phyloP scores from a whole-genome alignment of 2,329 filamentous ascomycete species.

The Scortechinia acanthostroma region DNA sequence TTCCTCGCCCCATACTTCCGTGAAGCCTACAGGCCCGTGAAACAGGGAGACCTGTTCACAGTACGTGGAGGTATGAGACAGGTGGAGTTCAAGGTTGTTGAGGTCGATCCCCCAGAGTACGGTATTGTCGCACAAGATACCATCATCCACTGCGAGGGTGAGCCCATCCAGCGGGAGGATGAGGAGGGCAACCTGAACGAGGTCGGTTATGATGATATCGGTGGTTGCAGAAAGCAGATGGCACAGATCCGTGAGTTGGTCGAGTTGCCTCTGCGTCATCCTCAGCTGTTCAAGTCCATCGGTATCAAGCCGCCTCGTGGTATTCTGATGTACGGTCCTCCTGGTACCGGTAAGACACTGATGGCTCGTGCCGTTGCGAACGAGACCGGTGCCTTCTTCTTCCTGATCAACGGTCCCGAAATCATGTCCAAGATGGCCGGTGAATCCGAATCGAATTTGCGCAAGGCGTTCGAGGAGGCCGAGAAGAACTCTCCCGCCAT shows the following conservation, averaged over 20 bases:
- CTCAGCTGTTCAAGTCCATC: conserved; percentile 99
- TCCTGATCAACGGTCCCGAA: conserved; percentile 97
- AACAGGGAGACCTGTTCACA: conserved; percentile 96
- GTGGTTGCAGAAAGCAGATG: conserved; percentile 99
- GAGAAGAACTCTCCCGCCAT: conserved; percentile 99
- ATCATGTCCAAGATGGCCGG: conserved; percentile 99
- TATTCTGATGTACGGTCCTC: conserved; percentile 92
- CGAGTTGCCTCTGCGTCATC: conserved; percentile 90
- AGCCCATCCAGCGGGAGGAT: conserved; percentile 93
- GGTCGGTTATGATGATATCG: conserved; percentile 98
- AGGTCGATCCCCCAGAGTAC: conserved; percentile 96
- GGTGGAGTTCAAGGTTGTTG: conserved; percentile 98
- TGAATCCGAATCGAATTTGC: conserved; percentile 95
- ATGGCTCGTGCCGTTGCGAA: conserved; percentile 99
- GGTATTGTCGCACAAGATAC: conserved; percentile 98
- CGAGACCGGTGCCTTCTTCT: conserved; percentile 98
- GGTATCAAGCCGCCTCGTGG: conserved; percentile 98
- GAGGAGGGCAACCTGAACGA: conserved; percentile 99
- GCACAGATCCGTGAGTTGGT: conserved; percentile 98
- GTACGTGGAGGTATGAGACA: conserved; percentile 96
- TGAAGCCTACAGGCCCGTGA: conserved; percentile 93
- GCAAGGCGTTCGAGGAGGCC: conserved; percentile 98
- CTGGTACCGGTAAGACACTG: conserved; percentile 97
- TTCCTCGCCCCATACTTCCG: conserved; percentile 99
- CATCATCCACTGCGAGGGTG: conserved; percentile 96